phyloP scores from a whole-genome alignment of 2,329 filamentous ascomycete species.

The Rugonectria rugulosa region DNA sequence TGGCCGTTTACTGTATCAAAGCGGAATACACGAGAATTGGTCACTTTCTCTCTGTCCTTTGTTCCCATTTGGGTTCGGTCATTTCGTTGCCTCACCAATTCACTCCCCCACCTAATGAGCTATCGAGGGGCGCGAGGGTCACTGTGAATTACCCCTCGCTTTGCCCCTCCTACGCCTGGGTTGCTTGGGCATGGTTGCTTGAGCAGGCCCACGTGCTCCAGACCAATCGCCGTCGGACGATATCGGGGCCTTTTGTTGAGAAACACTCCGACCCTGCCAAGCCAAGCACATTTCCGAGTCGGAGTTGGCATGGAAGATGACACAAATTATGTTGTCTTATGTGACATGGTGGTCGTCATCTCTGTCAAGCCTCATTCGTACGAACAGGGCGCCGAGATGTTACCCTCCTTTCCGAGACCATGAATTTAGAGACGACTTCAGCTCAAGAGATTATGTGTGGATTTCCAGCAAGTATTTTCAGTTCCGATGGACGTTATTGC shows the following conservation, averaged over 20 bases:
- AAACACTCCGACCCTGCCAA: slow-evolving; percentile 3
- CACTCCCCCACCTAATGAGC: not conserved
- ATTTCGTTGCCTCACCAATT: not conserved
- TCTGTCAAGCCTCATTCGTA: too few relatives aligned
- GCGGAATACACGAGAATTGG: not conserved
- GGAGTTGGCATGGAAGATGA: not conserved
- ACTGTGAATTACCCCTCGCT: not conserved
- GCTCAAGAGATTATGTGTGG: too few relatives aligned
- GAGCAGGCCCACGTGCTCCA: slow-evolving; percentile 12
- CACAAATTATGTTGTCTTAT: too few relatives aligned
- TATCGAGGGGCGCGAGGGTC: slow-evolving; percentile 9
- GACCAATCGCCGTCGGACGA: slow-evolving; percentile 14
- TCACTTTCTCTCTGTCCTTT: not conserved
- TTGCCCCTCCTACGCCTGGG: not conserved
- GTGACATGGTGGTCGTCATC: not conserved
- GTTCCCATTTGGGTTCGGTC: not conserved
- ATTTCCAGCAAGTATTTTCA: too few relatives aligned
- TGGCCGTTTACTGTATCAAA: too few relatives aligned
- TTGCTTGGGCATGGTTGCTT: not conserved
- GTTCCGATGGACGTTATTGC: too few relatives aligned
- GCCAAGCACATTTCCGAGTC: not conserved
- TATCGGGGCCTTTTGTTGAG: slow-evolving; percentile 16
- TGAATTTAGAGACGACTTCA: too few relatives aligned
- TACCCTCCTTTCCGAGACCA: too few relatives aligned
- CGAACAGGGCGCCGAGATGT: too few relatives aligned